Evolutionary conservation across 495 filamentous ascomycete species (phyloP), one percentile per base, ranked within the genome.

Genomic region (Aspergillus nanangensis): DNA sequence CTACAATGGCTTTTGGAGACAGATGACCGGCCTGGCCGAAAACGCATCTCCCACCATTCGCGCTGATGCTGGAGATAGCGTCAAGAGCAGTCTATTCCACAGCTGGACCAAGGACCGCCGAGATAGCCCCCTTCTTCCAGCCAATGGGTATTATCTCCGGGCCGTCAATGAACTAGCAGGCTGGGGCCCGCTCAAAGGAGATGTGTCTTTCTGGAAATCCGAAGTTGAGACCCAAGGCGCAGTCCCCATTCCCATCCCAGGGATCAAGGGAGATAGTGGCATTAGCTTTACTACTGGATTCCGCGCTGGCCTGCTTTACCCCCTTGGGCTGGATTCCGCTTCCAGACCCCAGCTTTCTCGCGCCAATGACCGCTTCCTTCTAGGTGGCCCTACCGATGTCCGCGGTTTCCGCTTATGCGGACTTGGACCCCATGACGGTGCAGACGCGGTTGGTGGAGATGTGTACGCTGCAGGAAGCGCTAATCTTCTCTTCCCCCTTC

Each of bases 301-400:
- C 43, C 74, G 82, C 40, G 81, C 77, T 2, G 82, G 82, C 8
- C 50, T 86, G n/a, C 63, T 86, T 27, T 81, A 76, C 47, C 82
- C 82, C 36, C 69, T 86, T 24, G 67, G 77, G 8, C 60, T 86
- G 21, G 70, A 72, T 17, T 77, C 73, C 15, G 65, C 69, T 38
- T 52, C 60, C 7, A 74, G 50, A 15, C 80, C 63, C 23, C 74
- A 72, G 24, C 80, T 85, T 3, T 91, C 88, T 40, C 79, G 88
- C 20, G 77, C 96, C 52, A 96, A 92, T 65, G 93, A 98, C 64
- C 90, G 93, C 23, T 97, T 98, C 74, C 79, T 85, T 41, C 88
- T 98, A 31, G 93, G 93, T 36, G 93, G 94, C 0, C 91, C 93
- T 0, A 95, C 90, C 17, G 90, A 95, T 60, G 88, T 98, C 22